phyloP scores from a whole-genome alignment of 2,329 filamentous ascomycete species.

The Zymoseptoria crescenta region DNA sequence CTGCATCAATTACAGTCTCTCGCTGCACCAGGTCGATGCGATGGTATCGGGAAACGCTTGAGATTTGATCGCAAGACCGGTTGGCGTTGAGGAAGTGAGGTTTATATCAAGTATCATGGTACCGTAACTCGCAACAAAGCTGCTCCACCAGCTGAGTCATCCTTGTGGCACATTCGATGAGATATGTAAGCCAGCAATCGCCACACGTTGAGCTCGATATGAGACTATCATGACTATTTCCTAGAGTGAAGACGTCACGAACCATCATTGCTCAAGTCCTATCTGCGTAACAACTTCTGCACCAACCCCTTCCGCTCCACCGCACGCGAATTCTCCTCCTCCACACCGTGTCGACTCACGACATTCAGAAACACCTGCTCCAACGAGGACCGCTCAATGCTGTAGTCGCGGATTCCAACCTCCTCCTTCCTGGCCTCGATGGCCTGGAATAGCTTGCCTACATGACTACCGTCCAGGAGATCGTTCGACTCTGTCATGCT shows the following conservation, averaged over 20 bases:
- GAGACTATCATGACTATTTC: too few species aligned
- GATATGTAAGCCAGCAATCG: neutral
- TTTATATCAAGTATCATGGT: neutral
- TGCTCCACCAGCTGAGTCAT: neutral
- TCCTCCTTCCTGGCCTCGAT: slow-evolving; percentile 61
- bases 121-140: neutral
- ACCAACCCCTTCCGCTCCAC: neutral
- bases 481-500: neutral
- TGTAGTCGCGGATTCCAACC: slow-evolving; percentile 72
- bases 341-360: slow-evolving; percentile 45
- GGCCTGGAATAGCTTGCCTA: slow-evolving; percentile 50
- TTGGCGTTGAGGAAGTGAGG: neutral
- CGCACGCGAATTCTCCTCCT: slow-evolving; percentile 11
- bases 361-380: slow-evolving; percentile 84
- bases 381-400: slow-evolving; percentile 71
- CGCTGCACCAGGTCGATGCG: too few species aligned
- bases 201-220: too few species aligned
- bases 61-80: neutral
- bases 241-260: neutral
- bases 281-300: neutral
- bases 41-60: neutral
- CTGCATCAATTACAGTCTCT: neutral
- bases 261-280: neutral
- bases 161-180: neutral
- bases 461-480: slow-evolving; percentile 10